phyloP scores from a whole-genome alignment of 495 filamentous ascomycete species.

The Xylaria sp. region DNA sequence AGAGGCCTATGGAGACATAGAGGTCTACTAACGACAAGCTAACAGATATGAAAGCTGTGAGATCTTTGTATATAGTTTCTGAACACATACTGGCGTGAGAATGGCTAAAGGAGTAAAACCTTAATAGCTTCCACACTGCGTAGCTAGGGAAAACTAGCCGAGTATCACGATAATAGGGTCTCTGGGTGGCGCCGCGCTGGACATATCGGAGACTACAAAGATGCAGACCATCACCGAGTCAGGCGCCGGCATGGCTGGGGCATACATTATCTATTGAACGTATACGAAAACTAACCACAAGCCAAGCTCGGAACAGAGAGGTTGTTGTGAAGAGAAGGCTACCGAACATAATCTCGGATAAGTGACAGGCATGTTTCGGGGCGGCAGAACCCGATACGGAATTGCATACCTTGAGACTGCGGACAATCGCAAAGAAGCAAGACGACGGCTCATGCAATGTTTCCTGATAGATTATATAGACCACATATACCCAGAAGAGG shows the following conservation, averaged over 20 bases:
- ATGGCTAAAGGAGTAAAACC: conserved; percentile 73
- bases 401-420: conserved; percentile 73
- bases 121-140: conserved; percentile 74
- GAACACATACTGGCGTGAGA: conserved; percentile 71
- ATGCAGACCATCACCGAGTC: conserved; percentile 81
- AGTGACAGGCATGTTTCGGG: conserved; percentile 75
- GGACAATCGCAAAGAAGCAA: conserved; percentile 61
- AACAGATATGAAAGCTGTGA: conserved; percentile 72
- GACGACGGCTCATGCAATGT: conserved; percentile 64
- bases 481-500: conserved; percentile 81
- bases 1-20: conserved; percentile 69
- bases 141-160: conserved; percentile 81
- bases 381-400: conserved; percentile 75
- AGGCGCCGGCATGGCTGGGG: conserved; percentile 79
- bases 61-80: conserved; percentile 72
- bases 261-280: conserved; percentile 75
- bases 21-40: conserved; percentile 76
- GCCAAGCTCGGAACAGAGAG: conserved; percentile 70
- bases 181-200: conserved; percentile 74
- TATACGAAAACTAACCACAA: conserved; percentile 80
- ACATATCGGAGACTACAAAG: conserved; percentile 86
- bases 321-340: conserved; percentile 67
- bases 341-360: conserved; percentile 71
- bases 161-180: conserved; percentile 77
- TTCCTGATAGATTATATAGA: conserved; percentile 84